These are phyloP conservation scores for Tricholoma hemisulphureum DNA, from an alignment of 768 basidiomycete genomes.

Conservation along the genomic window DNA sequence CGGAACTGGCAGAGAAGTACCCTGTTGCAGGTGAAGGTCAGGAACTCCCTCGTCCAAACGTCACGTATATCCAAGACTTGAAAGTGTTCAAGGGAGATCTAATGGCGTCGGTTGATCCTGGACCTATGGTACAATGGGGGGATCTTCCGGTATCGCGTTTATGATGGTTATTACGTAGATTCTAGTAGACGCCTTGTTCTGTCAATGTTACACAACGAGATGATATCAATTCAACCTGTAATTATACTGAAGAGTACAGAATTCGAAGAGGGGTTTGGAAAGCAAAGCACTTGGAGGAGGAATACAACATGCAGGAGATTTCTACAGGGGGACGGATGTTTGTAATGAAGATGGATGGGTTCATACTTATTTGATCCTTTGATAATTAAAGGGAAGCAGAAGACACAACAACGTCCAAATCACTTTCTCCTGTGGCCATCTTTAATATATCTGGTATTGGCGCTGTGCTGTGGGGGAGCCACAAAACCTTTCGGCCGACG, in stretches of 20 bases:
- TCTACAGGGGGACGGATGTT: slow-evolving; percentile 5
- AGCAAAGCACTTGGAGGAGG: slow-evolving; percentile 10
- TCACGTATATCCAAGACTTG: slow-evolving; percentile 63
- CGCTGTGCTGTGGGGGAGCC: slow-evolving; percentile 47
- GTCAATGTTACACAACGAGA: neutral
- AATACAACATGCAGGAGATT: slow-evolving; percentile 7
- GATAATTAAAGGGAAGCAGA: slow-evolving; percentile 6
- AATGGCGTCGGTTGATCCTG: slow-evolving; percentile 52
- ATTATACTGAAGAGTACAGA: neutral
- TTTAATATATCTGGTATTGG: slow-evolving; percentile 36
- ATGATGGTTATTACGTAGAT: slow-evolving; percentile 28
- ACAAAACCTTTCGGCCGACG: slow-evolving; percentile 73
- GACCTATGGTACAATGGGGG: slow-evolving; percentile 70
- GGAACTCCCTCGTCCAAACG: slow-evolving; percentile 44
- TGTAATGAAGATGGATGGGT: neutral
- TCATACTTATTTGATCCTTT: neutral
- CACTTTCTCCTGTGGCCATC: slow-evolving; percentile 40
- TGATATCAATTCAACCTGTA: neutral
- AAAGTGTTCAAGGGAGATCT: slow-evolving; percentile 64
- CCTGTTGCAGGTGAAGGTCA: slow-evolving; percentile 55
- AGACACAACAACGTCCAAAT: slow-evolving; percentile 3
- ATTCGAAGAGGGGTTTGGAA: slow-evolving; percentile 7
- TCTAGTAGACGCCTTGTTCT: neutral
- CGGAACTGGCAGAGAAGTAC: slow-evolving; percentile 52
- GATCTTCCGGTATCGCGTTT: slow-evolving; percentile 65